Evolutionary conservation across 2,329 filamentous ascomycete genomes (phyloP).

Genomic region (Pseudocercospora crystallina): DNA sequence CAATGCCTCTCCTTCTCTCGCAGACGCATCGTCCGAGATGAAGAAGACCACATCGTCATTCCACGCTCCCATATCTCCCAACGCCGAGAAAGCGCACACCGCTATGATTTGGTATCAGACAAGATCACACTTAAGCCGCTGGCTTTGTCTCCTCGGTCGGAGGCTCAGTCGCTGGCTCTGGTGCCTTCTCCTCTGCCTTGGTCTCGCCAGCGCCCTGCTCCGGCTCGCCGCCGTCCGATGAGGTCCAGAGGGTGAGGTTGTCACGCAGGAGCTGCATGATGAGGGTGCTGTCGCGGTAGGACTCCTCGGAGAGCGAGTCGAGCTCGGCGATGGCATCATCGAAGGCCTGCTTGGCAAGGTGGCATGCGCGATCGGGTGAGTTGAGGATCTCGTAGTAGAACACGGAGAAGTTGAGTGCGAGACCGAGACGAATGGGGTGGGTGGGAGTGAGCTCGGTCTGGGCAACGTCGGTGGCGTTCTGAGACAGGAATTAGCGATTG

Average conservation of each 20-base stretch:
- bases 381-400: conserved; percentile 99
- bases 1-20: conserved; percentile 6
- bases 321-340: conserved; percentile 98
- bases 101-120: conserved; percentile 19
- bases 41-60: conserved; percentile 7
- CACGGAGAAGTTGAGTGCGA: conserved; percentile 98
- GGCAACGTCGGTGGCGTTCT: conserved; percentile 97
- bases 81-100: conserved; percentile 21
- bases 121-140: conserved; percentile 21
- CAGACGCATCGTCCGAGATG: too few relatives aligned
- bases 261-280: conserved; percentile 99
- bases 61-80: conserved; percentile 19
- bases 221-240: conserved; percentile 80
- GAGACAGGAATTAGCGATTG: conserved; percentile 26
- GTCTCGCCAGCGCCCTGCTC: conserved; percentile 59
- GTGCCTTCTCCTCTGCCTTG: conserved; percentile 51
- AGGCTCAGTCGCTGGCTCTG: conserved; percentile 49
- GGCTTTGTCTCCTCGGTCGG: conserved; percentile 36
- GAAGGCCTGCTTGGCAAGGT: conserved; percentile 98
- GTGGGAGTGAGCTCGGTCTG: conserved; percentile 97
- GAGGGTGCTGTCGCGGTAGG: conserved; percentile 96
- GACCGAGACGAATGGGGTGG: conserved; percentile 95
- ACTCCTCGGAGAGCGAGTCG: conserved; percentile 95
- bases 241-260: conserved; percentile 98
- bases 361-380: conserved; percentile 95